A percentile compares a stretch with the other conserved stretches of the same genome.
Conservation (phyloP, 768 basidiomycete genomes). For the Serpula lacrymans region DNA sequence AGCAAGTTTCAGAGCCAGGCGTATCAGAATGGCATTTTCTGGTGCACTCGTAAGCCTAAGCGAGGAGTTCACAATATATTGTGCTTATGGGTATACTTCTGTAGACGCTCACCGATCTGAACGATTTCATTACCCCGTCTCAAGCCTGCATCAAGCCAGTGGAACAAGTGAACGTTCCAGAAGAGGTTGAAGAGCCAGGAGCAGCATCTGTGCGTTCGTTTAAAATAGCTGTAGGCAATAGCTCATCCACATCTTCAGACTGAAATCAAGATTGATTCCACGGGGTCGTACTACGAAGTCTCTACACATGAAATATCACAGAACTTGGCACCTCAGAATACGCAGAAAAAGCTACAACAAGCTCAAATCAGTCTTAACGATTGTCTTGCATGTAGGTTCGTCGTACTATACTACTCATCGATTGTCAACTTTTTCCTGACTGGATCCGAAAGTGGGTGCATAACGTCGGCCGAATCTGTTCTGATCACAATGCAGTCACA, state of each 20-base stretch:
- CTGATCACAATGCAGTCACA: slow-evolving; percentile 96
- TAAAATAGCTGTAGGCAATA: slow-evolving; percentile 1
- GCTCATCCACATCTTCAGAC: slow-evolving; percentile 50
- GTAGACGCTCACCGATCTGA: slow-evolving; percentile 89
- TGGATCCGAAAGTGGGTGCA: slow-evolving; percentile 71
- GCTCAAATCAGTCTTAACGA: slow-evolving; percentile 97
- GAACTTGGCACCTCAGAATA: slow-evolving; percentile 17
- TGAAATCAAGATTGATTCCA: slow-evolving; percentile 84
- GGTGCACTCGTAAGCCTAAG: slow-evolving; percentile 66
- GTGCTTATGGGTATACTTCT: slow-evolving; percentile 7
- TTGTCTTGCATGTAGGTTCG: slow-evolving; percentile 95
- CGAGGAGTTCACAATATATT: slow-evolving; percentile 5
- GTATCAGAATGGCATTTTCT: slow-evolving; percentile 93
- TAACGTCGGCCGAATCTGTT: slow-evolving; percentile 97
- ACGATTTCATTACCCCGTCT: slow-evolving; percentile 95
- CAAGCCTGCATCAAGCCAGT: slow-evolving; percentile 99
- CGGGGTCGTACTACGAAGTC: slow-evolving; percentile 88
- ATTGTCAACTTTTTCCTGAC: not conserved
- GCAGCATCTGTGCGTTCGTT: slow-evolving; percentile 37
- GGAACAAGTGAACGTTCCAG: slow-evolving; percentile 44
- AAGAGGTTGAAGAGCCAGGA: slow-evolving; percentile 36
- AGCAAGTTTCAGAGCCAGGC: no score
- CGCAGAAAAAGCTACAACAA: slow-evolving; percentile 70
- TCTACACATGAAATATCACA: slow-evolving; percentile 26
- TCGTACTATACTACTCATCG: slow-evolving; percentile 6